A percentile compares a stretch with the other conserved stretches of the same genome.
Evolutionary conservation across 768 basidiomycete species (phyloP).

Genomic region (Sporobolomyces pararoseus): DNA sequence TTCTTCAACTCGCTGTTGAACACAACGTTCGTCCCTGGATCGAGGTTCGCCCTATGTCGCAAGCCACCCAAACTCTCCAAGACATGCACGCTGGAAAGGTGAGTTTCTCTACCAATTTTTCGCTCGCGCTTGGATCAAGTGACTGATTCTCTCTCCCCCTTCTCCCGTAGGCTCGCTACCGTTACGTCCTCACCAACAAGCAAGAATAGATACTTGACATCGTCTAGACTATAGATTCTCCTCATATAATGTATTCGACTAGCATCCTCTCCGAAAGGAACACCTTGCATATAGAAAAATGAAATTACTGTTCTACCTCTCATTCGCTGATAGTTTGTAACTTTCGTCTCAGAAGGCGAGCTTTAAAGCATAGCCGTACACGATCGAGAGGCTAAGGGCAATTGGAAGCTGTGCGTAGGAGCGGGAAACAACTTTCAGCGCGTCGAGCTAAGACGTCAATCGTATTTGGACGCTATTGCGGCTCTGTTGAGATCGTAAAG

Average conservation of each 20-base stretch:
- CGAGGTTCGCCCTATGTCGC: conserved; percentile 35
- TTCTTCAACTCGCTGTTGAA: conserved; percentile 56
- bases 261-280: neutral
- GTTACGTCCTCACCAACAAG: conserved; percentile 53
- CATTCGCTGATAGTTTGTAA: too few species aligned
- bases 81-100: conserved; percentile 48
- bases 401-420: too few species aligned
- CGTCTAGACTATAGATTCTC: neutral
- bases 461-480: too few species aligned
- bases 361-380: too few species aligned
- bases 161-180: conserved; percentile 52
- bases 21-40: conserved; percentile 57
- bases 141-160: conserved; percentile 20
- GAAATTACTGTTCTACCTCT: neutral
- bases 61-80: conserved; percentile 46
- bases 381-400: too few species aligned
- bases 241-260: neutral
- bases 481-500: too few species aligned
- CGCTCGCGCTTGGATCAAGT: conserved; percentile 54
- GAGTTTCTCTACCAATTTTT: conserved; percentile 28
- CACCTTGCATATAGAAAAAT: neutral
- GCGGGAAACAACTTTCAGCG: too few species aligned
- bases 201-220: neutral
- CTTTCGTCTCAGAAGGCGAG: too few species aligned
- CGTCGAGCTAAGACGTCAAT: too few species aligned